Conservation (phyloP, 768 basidiomycete genomes). For the Boletus reticuloceps region DNA sequence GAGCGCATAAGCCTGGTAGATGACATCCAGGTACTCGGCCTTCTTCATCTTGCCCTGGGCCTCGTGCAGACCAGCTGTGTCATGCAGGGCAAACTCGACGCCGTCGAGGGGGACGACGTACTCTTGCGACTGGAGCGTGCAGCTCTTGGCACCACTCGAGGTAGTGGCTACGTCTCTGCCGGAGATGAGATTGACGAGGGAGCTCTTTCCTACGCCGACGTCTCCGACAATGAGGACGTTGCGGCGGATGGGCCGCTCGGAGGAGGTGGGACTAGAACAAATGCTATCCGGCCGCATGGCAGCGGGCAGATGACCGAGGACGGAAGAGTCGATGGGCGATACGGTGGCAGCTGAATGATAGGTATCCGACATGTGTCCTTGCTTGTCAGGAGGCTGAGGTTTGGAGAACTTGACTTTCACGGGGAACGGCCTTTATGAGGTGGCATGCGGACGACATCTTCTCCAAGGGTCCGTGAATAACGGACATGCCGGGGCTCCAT, state of each 20-base stretch:
- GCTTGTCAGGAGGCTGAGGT: background rate
- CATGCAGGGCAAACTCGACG: conserved; percentile 21
- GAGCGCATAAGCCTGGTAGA: conserved; percentile 32
- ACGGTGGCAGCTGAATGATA: background rate
- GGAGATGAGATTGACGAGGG: no score
- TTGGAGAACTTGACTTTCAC: background rate
- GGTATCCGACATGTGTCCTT: background rate
- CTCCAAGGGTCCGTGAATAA: conserved; percentile 8
- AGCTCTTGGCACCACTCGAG: conserved; percentile 32
- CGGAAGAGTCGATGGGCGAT: background rate
- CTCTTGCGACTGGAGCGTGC: conserved; percentile 31
- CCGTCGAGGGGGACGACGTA: conserved; percentile 21
- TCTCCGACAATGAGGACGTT: no score
- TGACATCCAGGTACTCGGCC: conserved; percentile 23
- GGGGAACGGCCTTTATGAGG: conserved; percentile 11
- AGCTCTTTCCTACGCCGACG: no score
- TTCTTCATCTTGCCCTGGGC: conserved; percentile 23
- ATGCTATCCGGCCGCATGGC: conserved; percentile 1
- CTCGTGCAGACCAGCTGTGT: conserved; percentile 30
- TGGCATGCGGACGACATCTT: background rate
- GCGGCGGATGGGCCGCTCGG: no score
- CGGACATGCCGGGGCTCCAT: background rate
- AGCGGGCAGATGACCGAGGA: background rate
- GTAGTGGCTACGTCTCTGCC: conserved; percentile 19
- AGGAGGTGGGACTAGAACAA: conserved; percentile 14